Evolutionary conservation across 1,284 basidiomycete genomes (phyloP).

Genomic region (Bondarzewia mesenterica): DNA sequence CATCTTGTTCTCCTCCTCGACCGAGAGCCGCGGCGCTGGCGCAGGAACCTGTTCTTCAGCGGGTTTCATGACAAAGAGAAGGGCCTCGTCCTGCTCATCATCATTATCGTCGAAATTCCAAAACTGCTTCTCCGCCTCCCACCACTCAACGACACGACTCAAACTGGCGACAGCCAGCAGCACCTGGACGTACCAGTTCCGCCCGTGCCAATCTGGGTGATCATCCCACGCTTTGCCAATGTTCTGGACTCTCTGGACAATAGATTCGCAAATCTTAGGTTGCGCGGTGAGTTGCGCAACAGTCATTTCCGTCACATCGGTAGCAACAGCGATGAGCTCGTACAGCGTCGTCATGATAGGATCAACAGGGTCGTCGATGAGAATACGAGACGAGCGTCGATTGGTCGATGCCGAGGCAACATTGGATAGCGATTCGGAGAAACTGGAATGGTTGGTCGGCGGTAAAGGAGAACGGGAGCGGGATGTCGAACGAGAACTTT

Average conservation of each 20-base stretch:
- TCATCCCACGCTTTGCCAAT: constrained; percentile 96
- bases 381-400: constrained; percentile 65
- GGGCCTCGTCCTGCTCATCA: constrained; percentile 81
- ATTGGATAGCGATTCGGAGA: constrained; percentile 46
- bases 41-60: constrained; percentile 41
- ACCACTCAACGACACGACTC: constrained; percentile 97
- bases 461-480: constrained; percentile 93
- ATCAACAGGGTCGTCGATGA: constrained; percentile 74
- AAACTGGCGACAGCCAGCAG: constrained; percentile 95
- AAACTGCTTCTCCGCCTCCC: constrained; percentile 99
- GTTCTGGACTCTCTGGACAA: constrained; percentile 85
- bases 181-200: constrained; percentile 97
- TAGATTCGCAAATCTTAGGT: constrained; percentile 77
- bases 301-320: constrained; percentile 89
- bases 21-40: constrained; percentile 34
- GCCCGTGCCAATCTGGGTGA: constrained; percentile 95
- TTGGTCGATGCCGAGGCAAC: constrained; percentile 31
- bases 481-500: constrained; percentile 92
- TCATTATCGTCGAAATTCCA: constrained; percentile 99
- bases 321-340: constrained; percentile 90
- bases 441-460: constrained; percentile 48
- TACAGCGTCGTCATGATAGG: constrained; percentile 91
- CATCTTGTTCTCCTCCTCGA: constrained; percentile 51
- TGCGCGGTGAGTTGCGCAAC: constrained; percentile 79
- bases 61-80: constrained; percentile 86